Percentiles rank a stretch among this genome's conserved stretches.
These are phyloP conservation scores for Lyophyllum decastes DNA, from an alignment of 768 basidiomycete species.

Conservation along the genomic window DNA sequence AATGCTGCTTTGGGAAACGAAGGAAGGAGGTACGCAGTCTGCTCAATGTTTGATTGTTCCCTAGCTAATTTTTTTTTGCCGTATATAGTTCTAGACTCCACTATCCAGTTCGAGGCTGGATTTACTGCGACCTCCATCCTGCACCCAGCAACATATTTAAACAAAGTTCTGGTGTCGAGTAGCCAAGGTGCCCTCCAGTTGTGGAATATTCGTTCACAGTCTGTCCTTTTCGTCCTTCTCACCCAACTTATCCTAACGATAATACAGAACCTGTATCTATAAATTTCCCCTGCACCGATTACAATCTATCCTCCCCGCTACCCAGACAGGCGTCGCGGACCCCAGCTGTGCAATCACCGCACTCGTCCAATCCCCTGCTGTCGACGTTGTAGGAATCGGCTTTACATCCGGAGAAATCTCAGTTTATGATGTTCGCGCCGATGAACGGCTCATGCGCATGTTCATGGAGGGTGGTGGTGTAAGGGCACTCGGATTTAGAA, in stretches of 20 bases:
- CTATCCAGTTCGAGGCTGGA: constrained; percentile 76
- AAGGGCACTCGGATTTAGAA: constrained; percentile 79
- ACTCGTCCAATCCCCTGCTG: constrained; percentile 88
- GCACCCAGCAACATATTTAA: constrained; percentile 95
- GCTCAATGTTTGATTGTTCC: background rate
- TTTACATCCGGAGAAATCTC: constrained; percentile 86
- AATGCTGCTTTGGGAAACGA: constrained; percentile 78
- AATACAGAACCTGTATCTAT: constrained; percentile 75
- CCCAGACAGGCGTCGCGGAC: constrained; percentile 18
- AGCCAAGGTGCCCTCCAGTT: constrained; percentile 81
- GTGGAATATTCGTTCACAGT: constrained; percentile 93
- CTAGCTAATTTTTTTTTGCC: constrained; percentile 15
- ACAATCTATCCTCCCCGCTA: constrained; percentile 34
- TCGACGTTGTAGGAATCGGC: constrained; percentile 95
- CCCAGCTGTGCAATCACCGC: constrained; percentile 63
- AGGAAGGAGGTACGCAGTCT: constrained; percentile 43
- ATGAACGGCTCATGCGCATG: constrained; percentile 86
- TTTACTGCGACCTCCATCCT: constrained; percentile 87
- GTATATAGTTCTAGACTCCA: constrained; percentile 61
- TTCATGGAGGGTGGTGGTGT: constrained; percentile 88
- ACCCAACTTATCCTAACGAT: background rate
- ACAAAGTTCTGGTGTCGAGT: constrained; percentile 89
- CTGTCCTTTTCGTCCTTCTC: constrained; percentile 21
- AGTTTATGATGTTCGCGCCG: constrained; percentile 87
- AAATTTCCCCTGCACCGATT: constrained; percentile 63